These are phyloP conservation scores for Lodderomyces elongisporus DNA, from an alignment of 1,139 yeast species.

Conservation along the genomic window DNA sequence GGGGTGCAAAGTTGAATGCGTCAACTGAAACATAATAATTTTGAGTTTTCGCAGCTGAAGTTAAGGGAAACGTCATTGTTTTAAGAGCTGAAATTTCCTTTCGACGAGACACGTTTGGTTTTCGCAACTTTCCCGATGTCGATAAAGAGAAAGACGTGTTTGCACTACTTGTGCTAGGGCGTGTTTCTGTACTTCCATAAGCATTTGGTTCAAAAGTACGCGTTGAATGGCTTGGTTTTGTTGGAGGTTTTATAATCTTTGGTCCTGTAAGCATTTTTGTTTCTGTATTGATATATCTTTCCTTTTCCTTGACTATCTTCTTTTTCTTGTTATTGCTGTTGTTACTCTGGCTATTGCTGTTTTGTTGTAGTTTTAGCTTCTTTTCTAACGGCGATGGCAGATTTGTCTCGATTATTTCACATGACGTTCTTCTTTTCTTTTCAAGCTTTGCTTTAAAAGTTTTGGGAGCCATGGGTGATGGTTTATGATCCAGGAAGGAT, in stretches of 20 bases:
- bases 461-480: conserved; percentile 3
- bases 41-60: conserved; percentile 7
- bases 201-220: neutral
- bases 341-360: no score
- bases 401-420: conserved; percentile 1
- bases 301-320: conserved; percentile 15
- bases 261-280: conserved; percentile 6
- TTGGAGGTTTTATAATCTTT: conserved; percentile 22
- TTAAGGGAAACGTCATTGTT: conserved; percentile 38
- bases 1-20: conserved; percentile 56
- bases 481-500: neutral
- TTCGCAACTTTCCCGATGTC: no score
- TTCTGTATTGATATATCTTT: conserved; percentile 14
- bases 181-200: neutral
- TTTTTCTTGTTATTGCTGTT: conserved; percentile 18
- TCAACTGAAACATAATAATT: conserved; percentile 52
- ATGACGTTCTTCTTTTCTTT: conserved; percentile 2
- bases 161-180: neutral
- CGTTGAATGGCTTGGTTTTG: conserved; percentile 13
- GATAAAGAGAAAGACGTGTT: neutral
- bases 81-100: conserved; percentile 54
- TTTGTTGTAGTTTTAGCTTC: no score
- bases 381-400: neutral
- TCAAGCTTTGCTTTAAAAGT: conserved; percentile 3
- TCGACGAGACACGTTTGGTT: conserved; percentile 10